phyloP scores from a whole-genome alignment of 768 basidiomycete genomes.

The Strobilomyces confusus region DNA sequence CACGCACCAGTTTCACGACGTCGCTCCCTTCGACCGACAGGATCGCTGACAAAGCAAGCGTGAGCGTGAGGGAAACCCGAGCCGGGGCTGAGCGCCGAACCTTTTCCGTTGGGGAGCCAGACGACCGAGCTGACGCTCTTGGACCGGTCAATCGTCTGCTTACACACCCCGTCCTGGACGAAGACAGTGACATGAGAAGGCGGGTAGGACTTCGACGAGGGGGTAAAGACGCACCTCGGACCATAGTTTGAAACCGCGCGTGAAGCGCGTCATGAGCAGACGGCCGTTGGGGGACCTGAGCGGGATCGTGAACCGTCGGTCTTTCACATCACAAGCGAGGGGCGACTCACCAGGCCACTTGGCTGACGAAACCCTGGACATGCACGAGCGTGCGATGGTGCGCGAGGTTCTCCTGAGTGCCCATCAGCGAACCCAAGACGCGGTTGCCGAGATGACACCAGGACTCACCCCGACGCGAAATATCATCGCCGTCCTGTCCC shows the following conservation, averaged over 20 bases:
- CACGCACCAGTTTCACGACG: too few relatives aligned
- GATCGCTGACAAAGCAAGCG: too few relatives aligned
- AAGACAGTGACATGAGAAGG: too few relatives aligned
- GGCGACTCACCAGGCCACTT: slow-evolving; percentile 39
- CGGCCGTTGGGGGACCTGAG: slow-evolving; percentile 49
- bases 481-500: slow-evolving; percentile 47
- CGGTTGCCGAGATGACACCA: too few relatives aligned
- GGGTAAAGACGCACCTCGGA: slow-evolving; percentile 37
- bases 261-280: slow-evolving; percentile 50
- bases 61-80: too few relatives aligned
- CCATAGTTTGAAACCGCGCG: slow-evolving; percentile 49
- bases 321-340: background rate
- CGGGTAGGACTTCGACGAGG: too few relatives aligned
- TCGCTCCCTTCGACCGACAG: too few relatives aligned
- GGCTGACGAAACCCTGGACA: slow-evolving; percentile 42
- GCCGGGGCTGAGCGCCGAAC: too few relatives aligned
- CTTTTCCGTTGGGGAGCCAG: slow-evolving; percentile 48
- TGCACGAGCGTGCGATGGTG: slow-evolving; percentile 46
- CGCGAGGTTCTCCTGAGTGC: slow-evolving; percentile 41
- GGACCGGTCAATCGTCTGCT: slow-evolving; percentile 43
- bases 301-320: background rate
- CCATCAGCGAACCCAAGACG: too few relatives aligned
- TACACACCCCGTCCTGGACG: slow-evolving; percentile 45
- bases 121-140: slow-evolving; percentile 42
- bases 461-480: slow-evolving; percentile 42